A percentile compares a stretch with the other conserved stretches of the same genome.
Conservation (phyloP, 192 early-diverging fungal genomes). For the Geranomyces variabilis region DNA sequence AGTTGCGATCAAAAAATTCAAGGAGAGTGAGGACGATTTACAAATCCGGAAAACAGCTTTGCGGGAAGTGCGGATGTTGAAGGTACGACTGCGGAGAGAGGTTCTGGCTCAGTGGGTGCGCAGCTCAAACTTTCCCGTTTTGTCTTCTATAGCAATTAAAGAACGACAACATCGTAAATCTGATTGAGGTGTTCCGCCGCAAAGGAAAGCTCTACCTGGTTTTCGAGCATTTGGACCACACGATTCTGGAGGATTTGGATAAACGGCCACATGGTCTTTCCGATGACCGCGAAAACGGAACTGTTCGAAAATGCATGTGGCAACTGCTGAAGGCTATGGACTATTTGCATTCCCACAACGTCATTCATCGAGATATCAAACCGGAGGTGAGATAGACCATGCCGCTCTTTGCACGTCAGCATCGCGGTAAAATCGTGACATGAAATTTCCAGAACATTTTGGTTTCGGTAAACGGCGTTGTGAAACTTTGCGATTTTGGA, state of each 20-base stretch:
- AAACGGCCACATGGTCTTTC: slow-evolving; percentile 60
- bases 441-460: slow-evolving; percentile 54
- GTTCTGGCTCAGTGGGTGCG: background rate
- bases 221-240: slow-evolving; percentile 70
- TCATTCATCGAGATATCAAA: slow-evolving; percentile 70
- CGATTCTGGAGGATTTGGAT: slow-evolving; percentile 67
- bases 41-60: slow-evolving; percentile 68
- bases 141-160: slow-evolving; percentile 57
- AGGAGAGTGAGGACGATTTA: slow-evolving; percentile 66
- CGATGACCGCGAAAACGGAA: slow-evolving; percentile 50
- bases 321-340: slow-evolving; percentile 68
- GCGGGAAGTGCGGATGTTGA: slow-evolving; percentile 66
- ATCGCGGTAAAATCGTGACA: too few relatives aligned
- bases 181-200: slow-evolving; percentile 64
- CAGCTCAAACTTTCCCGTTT: background rate
- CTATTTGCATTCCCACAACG: slow-evolving; percentile 68
- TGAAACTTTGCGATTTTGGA: slow-evolving; percentile 70
- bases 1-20: slow-evolving; percentile 71
- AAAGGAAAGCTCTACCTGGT: slow-evolving; percentile 70
- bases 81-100: slow-evolving; percentile 40
- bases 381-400: slow-evolving; percentile 46
- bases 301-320: slow-evolving; percentile 67
- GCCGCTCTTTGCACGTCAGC: too few relatives aligned
- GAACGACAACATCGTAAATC: slow-evolving; percentile 70
- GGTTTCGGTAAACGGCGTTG: slow-evolving; percentile 58